A percentile compares a stretch with the other conserved stretches of the same genome.
These are phyloP conservation scores for Rhazya stricta DNA, from an alignment of 257 asterid species.

Conservation along the genomic window DNA sequence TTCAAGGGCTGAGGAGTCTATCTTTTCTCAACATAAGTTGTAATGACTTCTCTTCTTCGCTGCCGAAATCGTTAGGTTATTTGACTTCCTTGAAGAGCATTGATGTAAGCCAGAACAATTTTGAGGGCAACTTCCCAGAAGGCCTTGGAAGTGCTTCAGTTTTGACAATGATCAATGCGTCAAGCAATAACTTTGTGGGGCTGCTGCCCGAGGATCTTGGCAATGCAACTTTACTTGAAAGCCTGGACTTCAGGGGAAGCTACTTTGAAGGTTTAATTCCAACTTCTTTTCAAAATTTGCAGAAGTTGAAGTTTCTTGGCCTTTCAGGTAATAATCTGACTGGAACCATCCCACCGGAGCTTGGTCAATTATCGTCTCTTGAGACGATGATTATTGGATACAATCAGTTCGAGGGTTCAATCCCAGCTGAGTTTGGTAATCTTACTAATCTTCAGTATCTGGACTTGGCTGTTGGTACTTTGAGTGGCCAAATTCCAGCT, in stretches of 20 bases:
- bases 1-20: slow-evolving; percentile 30
- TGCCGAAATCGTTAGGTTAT: slow-evolving; percentile 35
- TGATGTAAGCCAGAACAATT: slow-evolving; percentile 56
- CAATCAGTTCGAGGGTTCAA: slow-evolving; percentile 45
- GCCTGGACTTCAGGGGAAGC: slow-evolving; percentile 56
- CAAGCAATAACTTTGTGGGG: slow-evolving; percentile 61
- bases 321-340: slow-evolving; percentile 57
- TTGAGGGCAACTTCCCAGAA: slow-evolving; percentile 32
- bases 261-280: slow-evolving; percentile 59
- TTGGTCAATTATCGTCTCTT: slow-evolving; percentile 37
- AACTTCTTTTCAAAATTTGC: slow-evolving; percentile 28
- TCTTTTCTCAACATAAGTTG: slow-evolving; percentile 38
- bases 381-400: slow-evolving; percentile 54
- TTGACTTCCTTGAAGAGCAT: slow-evolving; percentile 36
- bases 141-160: slow-evolving; percentile 38
- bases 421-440: slow-evolving; percentile 47
- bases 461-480: slow-evolving; percentile 46
- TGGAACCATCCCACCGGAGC: slow-evolving; percentile 42
- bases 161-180: slow-evolving; percentile 38
- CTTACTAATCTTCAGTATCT: slow-evolving; percentile 47
- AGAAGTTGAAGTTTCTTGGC: slow-evolving; percentile 51
- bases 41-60: slow-evolving; percentile 41
- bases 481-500: slow-evolving; percentile 43
- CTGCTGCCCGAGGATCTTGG: slow-evolving; percentile 45
- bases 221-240: slow-evolving; percentile 38